Base-by-base conservation (phyloP, 108 stramenopile species). In the Seminavis robusta region DNA sequence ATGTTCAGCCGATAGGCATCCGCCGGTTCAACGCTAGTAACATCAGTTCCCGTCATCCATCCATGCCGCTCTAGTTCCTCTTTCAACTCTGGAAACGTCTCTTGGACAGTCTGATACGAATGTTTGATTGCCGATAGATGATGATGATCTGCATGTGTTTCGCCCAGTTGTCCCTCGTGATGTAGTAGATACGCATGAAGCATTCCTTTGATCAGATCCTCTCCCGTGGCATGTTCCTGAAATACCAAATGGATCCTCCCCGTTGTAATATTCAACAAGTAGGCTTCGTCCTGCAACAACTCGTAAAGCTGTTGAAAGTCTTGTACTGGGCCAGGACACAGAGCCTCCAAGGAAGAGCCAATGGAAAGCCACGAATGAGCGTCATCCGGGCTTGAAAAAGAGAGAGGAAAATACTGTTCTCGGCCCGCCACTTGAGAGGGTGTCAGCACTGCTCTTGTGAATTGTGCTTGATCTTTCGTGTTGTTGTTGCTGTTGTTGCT, bases 351-450 rank as follows among this genome's bases (percentile, higher is more conserved):
- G 23, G 65, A 41, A 37, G 61, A 70, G 23, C 90, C 90, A 48
- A 91, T 66, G 9, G 40, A 43, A 25, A 90, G 57, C 85, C 86
- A 88, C 5, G 21, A 36, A 13, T 53, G 50, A 11, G 73, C 60
- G 19, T 68, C 55, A 50, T 74, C 65, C 1, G 57, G 56, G 11
- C 47, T 50, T 23, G 33, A 19, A 20, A 53, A 33, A 17, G 79
- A 23, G 31, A 87, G 33, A 1, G 90, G 89, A 44, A 87, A 20
- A 47, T 76, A 87, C n/a, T 43, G 56, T 60, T 91, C 90, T 38
- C 48, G 56, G 55, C 63, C 42, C 0, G 86, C 78, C 47, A 91
- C 71, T 40, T 86, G 48, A 0, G 24, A 38, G 1, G 90, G 90
- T 19, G 66, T 59, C 59, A 72, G 33, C n/a, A 72, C 45, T 32